phyloP scores from a whole-genome alignment of 129 eudicot genomes.

The Silybum marianum region DNA sequence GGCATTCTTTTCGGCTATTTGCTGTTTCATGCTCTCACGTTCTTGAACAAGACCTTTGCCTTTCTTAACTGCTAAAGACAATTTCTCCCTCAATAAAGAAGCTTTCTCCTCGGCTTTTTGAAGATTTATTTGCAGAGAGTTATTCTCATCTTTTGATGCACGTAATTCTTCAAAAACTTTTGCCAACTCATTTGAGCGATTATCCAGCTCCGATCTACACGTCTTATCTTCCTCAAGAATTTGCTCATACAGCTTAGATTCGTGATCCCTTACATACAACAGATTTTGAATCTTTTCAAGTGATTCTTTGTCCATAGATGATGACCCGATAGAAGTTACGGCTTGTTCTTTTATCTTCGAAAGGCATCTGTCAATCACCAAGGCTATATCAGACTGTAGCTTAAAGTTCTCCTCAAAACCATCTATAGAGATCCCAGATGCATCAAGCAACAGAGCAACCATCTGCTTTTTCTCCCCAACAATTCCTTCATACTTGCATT shows the following conservation, averaged over 20 bases:
- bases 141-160: slow-evolving; percentile 54
- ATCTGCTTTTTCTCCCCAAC: slow-evolving; percentile 55
- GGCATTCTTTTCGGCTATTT: slow-evolving; percentile 66
- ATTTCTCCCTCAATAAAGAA: slow-evolving; percentile 70
- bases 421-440: slow-evolving; percentile 49
- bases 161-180: slow-evolving; percentile 49
- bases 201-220: slow-evolving; percentile 41
- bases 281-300: slow-evolving; percentile 55
- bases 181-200: slow-evolving; percentile 43
- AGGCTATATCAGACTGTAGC: slow-evolving; percentile 29
- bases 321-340: slow-evolving; percentile 29
- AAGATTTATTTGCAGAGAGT: slow-evolving; percentile 50
- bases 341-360: slow-evolving; percentile 43
- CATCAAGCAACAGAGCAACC: slow-evolving; percentile 47
- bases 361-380: slow-evolving; percentile 46
- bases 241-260: slow-evolving; percentile 51
- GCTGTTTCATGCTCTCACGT: slow-evolving; percentile 71
- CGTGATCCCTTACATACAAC: slow-evolving; percentile 56
- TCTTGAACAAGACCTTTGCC: slow-evolving; percentile 99
- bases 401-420: slow-evolving; percentile 17
- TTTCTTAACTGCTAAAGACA: slow-evolving; percentile 94
- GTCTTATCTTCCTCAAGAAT: slow-evolving; percentile 54
- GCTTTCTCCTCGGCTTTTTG: slow-evolving; percentile 76
- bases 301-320: slow-evolving; percentile 35
- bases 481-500: slow-evolving; percentile 38